phyloP scores from a whole-genome alignment of 2,329 filamentous ascomycete species.

The Sclerotinia nivalis region DNA sequence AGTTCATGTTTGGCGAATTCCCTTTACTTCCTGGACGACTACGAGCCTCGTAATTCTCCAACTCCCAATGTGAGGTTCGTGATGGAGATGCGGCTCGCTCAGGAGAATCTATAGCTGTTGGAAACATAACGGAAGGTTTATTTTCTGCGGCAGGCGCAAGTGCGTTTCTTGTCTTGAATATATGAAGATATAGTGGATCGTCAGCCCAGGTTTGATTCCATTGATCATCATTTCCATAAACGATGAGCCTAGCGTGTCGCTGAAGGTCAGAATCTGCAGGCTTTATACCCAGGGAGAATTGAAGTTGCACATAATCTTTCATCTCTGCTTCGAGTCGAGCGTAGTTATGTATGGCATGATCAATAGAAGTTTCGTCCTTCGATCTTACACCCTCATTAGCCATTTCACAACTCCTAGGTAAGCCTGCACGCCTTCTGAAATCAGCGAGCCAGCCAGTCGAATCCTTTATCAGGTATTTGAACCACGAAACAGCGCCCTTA shows the following conservation, averaged over 20 bases:
- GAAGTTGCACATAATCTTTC: slow-evolving; percentile 51
- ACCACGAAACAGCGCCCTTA: slow-evolving; percentile 50
- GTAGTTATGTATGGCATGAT: slow-evolving; percentile 61
- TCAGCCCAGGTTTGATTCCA: slow-evolving; percentile 67
- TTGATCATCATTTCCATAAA: slow-evolving; percentile 61
- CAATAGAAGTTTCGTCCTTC: slow-evolving; percentile 55
- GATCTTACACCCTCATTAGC: slow-evolving; percentile 51
- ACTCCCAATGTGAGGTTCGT: slow-evolving; percentile 37
- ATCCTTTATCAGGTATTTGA: slow-evolving; percentile 53
- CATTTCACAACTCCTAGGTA: slow-evolving; percentile 59
- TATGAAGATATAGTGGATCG: slow-evolving; percentile 53
- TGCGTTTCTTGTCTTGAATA: slow-evolving; percentile 48
- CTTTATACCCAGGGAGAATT: slow-evolving; percentile 49
- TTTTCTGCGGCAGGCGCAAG: slow-evolving; percentile 32
- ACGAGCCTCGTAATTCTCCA: slow-evolving; percentile 31
- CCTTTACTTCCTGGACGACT: slow-evolving; percentile 9
- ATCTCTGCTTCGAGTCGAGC: slow-evolving; percentile 55
- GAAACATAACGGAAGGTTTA: slow-evolving; percentile 27
- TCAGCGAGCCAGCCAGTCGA: slow-evolving; percentile 56
- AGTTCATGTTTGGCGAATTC: not conserved
- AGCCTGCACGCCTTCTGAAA: slow-evolving; percentile 57
- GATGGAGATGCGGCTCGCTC: slow-evolving; percentile 23
- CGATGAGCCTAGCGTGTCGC: slow-evolving; percentile 58
- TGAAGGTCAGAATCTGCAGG: slow-evolving; percentile 58
- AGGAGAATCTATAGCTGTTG: slow-evolving; percentile 1